Conservation (phyloP, 2,329 filamentous ascomycete species). For the Pseudodiploospora longispora region DNA sequence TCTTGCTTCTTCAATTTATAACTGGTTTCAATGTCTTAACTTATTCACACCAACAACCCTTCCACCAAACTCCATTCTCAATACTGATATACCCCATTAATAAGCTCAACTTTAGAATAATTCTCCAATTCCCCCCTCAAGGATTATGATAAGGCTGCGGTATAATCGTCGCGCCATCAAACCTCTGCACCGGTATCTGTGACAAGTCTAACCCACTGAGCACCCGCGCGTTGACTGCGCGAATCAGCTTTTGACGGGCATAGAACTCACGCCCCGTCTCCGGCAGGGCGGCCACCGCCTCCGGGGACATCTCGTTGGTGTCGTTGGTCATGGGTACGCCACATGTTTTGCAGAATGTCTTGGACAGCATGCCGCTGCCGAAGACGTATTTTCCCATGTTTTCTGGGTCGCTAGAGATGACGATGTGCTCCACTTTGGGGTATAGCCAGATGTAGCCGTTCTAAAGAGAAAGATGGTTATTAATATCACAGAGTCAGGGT, state of each 20-base stretch:
- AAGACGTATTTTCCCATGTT: slow-evolving; percentile 33
- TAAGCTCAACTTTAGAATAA: too few relatives aligned
- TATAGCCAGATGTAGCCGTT: slow-evolving; percentile 39
- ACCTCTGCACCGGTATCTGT: slow-evolving; percentile 12
- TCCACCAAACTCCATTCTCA: too few relatives aligned
- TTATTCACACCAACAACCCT: too few relatives aligned
- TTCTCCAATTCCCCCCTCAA: slow-evolving; percentile 12
- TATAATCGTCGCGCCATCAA: slow-evolving; percentile 19
- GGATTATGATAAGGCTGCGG: slow-evolving; percentile 33
- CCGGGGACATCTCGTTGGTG: slow-evolving; percentile 21
- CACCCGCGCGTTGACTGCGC: slow-evolving; percentile 31
- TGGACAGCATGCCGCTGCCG: slow-evolving; percentile 20
- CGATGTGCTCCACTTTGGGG: slow-evolving; percentile 29
- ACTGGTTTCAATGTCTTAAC: too few relatives aligned
- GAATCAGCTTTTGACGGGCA: slow-evolving; percentile 4
- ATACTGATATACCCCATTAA: too few relatives aligned
- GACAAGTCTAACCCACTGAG: slow-evolving; percentile 29
- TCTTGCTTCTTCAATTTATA: too few relatives aligned
- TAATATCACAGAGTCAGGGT: not conserved
- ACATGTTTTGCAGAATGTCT: slow-evolving; percentile 42
- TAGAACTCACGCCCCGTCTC: slow-evolving; percentile 16
- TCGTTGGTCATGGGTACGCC: slow-evolving; percentile 35
- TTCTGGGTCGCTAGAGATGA: slow-evolving; percentile 29
- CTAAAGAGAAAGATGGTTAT: slow-evolving; percentile 16
- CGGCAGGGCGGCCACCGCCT: slow-evolving; percentile 25